Evolutionary conservation across 106 monocot species (phyloP), one percentile per base, ranked within the genome.

Genomic region (Cymbidium sinense): DNA sequence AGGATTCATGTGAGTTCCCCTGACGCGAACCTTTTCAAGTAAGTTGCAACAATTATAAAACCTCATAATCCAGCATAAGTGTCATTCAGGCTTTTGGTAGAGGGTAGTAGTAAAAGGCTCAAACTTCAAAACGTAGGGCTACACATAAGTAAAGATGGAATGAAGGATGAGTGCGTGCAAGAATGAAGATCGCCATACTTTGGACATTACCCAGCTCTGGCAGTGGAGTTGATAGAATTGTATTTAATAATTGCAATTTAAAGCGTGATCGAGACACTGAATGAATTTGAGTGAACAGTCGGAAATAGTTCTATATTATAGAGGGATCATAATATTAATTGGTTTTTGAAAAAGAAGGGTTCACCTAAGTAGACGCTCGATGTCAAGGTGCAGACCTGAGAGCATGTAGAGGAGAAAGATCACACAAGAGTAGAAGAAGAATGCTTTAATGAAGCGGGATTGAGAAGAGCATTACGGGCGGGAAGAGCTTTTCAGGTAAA

Each of bases 101-200:
- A n/a, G n/a, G n/a, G n/a, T n/a, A n/a, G n/a, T n/a, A n/a, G 7
- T 20, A n/a, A 29, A 7, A 36, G 50, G 27, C 20, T 4, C 18
- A 70, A 9, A 43, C 33, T n/a, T 78, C 0, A 73, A 23, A 30
- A 35, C n/a, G 17, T 50, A 3, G 4, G 6, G 29, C 25, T 21
- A 91, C 98, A 87, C 92, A 88, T 77, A 98, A 58, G 90, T 98
- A 70, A 92, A 92, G 21, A 94, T 86, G 70, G 94, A 84, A 74
- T 94, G 67, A 33, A 98, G 33, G 52, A 98, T 88, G 43, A 94
- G 94, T 11, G 89, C 23, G 1, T 77, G 12, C 8, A 98, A 76
- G 67, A 98, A 98, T 27, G 83, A 52, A 1, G 79, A 84, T 85
- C 98, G 21, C 50, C 82, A 92, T 27, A 89, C 76, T 80, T 89